These are phyloP conservation scores for Lachnellula subtilissima DNA, from an alignment of 2,329 filamentous ascomycete species.

Conservation along the genomic window DNA sequence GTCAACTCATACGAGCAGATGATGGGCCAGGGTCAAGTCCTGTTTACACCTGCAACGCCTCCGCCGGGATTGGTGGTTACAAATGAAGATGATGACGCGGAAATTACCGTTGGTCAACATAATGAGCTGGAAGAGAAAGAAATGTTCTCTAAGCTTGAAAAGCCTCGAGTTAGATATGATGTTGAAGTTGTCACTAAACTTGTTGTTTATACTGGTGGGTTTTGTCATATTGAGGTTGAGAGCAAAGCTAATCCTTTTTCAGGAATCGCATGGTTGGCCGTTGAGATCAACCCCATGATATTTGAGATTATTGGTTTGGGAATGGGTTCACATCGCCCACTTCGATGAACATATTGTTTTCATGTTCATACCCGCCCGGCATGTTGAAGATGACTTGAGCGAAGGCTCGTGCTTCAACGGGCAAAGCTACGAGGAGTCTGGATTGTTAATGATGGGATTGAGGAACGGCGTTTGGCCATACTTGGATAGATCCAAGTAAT, in stretches of 20 bases:
- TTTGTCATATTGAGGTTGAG: neutral
- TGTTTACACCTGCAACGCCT: constrained; percentile 30
- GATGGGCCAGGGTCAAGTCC: constrained; percentile 63
- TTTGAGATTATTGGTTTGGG: constrained; percentile 40
- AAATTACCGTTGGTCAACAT: constrained; percentile 39
- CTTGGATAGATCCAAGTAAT: neutral
- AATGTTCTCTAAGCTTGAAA: constrained; percentile 78
- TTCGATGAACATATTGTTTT: constrained; percentile 5
- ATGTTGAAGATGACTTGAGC: neutral
- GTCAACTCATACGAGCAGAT: constrained; percentile 64
- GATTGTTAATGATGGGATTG: neutral
- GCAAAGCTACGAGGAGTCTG: neutral
- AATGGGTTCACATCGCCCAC: constrained; percentile 24
- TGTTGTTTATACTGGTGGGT: constrained; percentile 84
- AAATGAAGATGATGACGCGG: constrained; percentile 31
- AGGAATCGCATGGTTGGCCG: constrained; percentile 80
- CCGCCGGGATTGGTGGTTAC: constrained; percentile 30
- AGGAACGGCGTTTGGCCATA: neutral
- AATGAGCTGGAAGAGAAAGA: constrained; percentile 61
- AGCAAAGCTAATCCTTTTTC: constrained; percentile 1
- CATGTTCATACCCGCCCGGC: neutral
- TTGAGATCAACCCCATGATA: constrained; percentile 39
- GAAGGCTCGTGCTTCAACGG: neutral
- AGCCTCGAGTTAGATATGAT: constrained; percentile 88
- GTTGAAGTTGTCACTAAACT: constrained; percentile 98